Conservation (phyloP, 169 alveolate species). For the Plasmodium vinckei region DNA sequence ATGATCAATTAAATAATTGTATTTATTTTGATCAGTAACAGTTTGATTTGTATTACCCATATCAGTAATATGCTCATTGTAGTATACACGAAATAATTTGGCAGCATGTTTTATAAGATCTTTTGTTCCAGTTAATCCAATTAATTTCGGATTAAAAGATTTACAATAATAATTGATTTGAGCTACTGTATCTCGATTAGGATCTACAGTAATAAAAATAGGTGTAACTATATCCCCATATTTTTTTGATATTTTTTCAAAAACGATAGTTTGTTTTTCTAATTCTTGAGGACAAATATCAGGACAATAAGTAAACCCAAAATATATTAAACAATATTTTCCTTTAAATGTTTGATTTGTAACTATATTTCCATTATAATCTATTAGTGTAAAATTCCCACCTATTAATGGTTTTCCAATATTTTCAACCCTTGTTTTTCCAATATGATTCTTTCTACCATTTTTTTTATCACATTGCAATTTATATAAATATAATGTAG, state of each 20-base stretch:
- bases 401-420: conserved; percentile 90
- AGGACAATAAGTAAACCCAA: conserved; percentile 91
- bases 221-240: conserved; percentile 84
- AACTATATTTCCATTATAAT: conserved; percentile 78
- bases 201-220: conserved; percentile 85
- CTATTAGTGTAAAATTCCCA: conserved; percentile 87
- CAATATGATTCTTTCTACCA: conserved; percentile 5
- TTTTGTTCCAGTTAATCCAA: conserved; percentile 86
- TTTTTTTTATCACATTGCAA: conserved; percentile 29
- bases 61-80: conserved; percentile 64
- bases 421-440: conserved; percentile 37
- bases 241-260: conserved; percentile 78
- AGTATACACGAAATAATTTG: conserved; percentile 83
- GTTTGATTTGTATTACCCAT: conserved; percentile 30
- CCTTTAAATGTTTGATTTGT: conserved; percentile 78
- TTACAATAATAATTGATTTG: conserved; percentile 79
- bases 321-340: conserved; percentile 77
- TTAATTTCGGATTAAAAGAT: conserved; percentile 79
- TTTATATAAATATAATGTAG: conserved; percentile 45
- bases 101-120: conserved; percentile 81
- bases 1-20: conserved; percentile 91
- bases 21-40: conserved; percentile 72
- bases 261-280: conserved; percentile 87
- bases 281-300: conserved; percentile 93
- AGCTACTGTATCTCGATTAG: conserved; percentile 82